Base-by-base conservation (phyloP, 192 early-diverging fungal species). In the Pilaira anomala region DNA sequence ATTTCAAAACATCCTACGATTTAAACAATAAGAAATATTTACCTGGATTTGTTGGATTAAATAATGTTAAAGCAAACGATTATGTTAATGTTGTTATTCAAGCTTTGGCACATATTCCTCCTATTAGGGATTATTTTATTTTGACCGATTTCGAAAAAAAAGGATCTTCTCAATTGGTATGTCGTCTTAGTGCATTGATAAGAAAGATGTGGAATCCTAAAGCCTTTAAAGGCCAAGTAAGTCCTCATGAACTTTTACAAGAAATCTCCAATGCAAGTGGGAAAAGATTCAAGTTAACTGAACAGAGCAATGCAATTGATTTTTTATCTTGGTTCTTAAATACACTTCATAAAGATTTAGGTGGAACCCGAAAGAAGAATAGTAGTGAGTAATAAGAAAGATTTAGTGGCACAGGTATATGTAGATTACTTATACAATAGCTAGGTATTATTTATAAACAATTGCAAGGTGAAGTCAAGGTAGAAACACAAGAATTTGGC, bases 311-410 rank as follows among this genome's bases (percentile, higher is more conserved):
- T 72, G 86, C 92, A 2, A 83, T 93, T 46, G 93, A 93, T 8
- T 90, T 97, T 60, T 67, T 96, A 4, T 83, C 86, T 5, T 98
- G 97, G 97, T 86, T 97, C 44, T 77, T 98, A 45, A 97, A 98
- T 69, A 76, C 87, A 13, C 54, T 98, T 55, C 97, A 98, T 67
- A 76, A 73, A 16, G 94, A 90, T 49, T 76, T 98, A 18, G 91
- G 90, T 22, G 94, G 94, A 11, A 83, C 83, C 9, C 85, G 76
- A 61, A 96, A 94, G 64, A 70, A 70, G 44, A 71, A 78, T 24
- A 87, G 84, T 62, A 94, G 90, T 72, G 63, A 56, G 75, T 65
- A 7, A 21, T 26, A n/a, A n/a, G n/a, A n/a, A 41, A 0, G 19
- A 0, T 51, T 9, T 7, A 49, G 1, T 19, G 16, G 1, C 48